Percentiles rank a stretch among this genome's conserved stretches.
Conservation (phyloP, 495 filamentous ascomycete genomes). For the Aspergillus funiculosus region DNA sequence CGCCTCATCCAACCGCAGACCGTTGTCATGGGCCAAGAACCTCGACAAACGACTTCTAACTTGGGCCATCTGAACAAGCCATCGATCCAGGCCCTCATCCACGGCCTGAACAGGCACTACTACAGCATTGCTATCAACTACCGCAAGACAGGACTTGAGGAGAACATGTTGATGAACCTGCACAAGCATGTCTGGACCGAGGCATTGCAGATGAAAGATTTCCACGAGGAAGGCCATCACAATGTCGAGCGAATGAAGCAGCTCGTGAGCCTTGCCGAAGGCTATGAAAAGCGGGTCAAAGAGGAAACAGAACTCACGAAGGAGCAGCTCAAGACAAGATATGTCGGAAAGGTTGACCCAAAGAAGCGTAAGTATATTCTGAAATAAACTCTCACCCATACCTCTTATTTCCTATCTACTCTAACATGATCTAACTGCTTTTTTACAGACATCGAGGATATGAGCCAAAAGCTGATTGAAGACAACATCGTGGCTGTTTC, state of each 20-base stretch:
- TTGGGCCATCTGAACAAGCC: constrained; percentile 98
- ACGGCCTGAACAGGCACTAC: constrained; percentile 96
- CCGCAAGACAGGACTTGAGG: constrained; percentile 93
- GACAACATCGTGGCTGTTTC: constrained; percentile 98
- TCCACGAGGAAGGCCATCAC: constrained; percentile 71
- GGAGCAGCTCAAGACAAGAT: constrained; percentile 97
- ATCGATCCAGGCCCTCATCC: constrained; percentile 97
- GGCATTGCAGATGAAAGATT: constrained; percentile 94
- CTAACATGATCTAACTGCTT: constrained; percentile 25
- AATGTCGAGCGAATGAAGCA: constrained; percentile 83
- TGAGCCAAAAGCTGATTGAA: constrained; percentile 93
- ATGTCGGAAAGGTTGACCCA: constrained; percentile 96
- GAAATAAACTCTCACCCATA: neutral
- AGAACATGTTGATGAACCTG: constrained; percentile 99
- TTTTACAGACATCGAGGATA: constrained; percentile 72
- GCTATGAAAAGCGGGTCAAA: constrained; percentile 97
- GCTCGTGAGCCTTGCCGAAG: constrained; percentile 83
- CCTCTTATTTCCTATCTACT: neutral
- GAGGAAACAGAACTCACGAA: constrained; percentile 96
- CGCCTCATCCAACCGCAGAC: constrained; percentile 97
- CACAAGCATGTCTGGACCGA: constrained; percentile 99
- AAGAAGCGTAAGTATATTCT: constrained; percentile 72
- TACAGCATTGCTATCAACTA: constrained; percentile 99
- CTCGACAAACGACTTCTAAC: constrained; percentile 97
- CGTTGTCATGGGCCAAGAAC: constrained; percentile 97